Conservation (phyloP, 106 monocot genomes). For the Dendrobium officinale region DNA sequence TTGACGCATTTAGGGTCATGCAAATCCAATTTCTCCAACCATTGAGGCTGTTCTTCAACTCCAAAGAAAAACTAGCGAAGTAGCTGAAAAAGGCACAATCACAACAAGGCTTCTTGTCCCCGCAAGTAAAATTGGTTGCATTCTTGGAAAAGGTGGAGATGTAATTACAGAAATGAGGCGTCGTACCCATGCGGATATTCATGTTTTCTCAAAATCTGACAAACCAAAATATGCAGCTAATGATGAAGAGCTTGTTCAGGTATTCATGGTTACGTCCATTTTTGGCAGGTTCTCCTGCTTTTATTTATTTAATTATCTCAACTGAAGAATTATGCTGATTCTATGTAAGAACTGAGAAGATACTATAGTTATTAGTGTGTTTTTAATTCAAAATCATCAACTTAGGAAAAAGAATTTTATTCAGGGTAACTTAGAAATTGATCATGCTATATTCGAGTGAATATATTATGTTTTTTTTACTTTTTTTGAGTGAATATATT, state of each 20-base stretch:
- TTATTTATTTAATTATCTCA: not conserved
- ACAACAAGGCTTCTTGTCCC: constrained; percentile 67
- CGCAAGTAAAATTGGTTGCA: constrained; percentile 67
- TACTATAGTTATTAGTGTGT: not conserved
- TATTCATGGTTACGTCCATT: not conserved
- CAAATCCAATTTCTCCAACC: constrained; percentile 52
- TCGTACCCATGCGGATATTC: constrained; percentile 58
- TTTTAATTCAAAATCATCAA: not conserved
- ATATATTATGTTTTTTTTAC: no score
- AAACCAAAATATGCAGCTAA: constrained; percentile 53
- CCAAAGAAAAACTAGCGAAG: constrained; percentile 27
- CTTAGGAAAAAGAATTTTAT: not conserved
- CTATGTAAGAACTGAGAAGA: not conserved
- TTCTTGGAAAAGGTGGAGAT: constrained; percentile 64
- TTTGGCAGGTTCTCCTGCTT: not conserved
- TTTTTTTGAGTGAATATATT: no score
- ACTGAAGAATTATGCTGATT: not conserved
- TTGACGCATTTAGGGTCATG: constrained; percentile 27
- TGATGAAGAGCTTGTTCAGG: constrained; percentile 80
- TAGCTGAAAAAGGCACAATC: constrained; percentile 40
- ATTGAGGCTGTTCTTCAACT: constrained; percentile 66
- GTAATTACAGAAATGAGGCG: constrained; percentile 78
- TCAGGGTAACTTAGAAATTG: not conserved
- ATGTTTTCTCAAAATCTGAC: constrained; percentile 49
- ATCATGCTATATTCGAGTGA: not conserved